A percentile compares a stretch with the other conserved stretches of the same genome.
Conservation (phyloP, 768 basidiomycete species). For the Collybia mongolica region DNA sequence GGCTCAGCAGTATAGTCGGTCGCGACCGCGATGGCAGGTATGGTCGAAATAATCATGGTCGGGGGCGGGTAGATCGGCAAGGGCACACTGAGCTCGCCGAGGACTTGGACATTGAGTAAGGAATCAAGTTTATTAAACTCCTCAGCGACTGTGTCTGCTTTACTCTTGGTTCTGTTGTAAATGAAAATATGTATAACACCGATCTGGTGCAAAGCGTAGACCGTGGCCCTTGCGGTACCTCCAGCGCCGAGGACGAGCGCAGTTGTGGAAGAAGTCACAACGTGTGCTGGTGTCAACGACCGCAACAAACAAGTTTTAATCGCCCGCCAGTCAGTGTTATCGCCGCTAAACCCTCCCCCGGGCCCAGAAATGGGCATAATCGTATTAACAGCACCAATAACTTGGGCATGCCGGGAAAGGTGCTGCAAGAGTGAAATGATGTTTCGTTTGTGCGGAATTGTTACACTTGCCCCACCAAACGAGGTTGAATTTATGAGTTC, state of each 20-base stretch:
- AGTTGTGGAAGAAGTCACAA: slow-evolving; percentile 27
- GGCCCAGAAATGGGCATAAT: slow-evolving; percentile 47
- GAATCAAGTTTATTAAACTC: slow-evolving; percentile 49
- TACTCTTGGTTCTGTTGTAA: slow-evolving; percentile 66
- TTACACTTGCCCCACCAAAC: slow-evolving; percentile 84
- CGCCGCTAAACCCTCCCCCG: slow-evolving; percentile 50
- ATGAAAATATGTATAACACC: slow-evolving; percentile 62
- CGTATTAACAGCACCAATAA: slow-evolving; percentile 82
- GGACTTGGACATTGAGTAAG: slow-evolving; percentile 43
- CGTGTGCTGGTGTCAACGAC: slow-evolving; percentile 29
- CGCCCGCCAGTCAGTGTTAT: slow-evolving; percentile 83
- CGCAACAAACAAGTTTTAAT: slow-evolving; percentile 51
- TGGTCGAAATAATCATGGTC: slow-evolving; percentile 66
- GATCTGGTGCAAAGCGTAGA: slow-evolving; percentile 67
- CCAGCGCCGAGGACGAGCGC: slow-evolving; percentile 78
- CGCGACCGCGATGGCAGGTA: slow-evolving; percentile 49
- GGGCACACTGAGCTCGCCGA: slow-evolving; percentile 48
- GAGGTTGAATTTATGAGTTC: slow-evolving; percentile 43
- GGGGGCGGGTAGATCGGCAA: slow-evolving; percentile 37
- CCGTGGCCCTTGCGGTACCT: slow-evolving; percentile 75
- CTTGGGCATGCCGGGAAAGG: slow-evolving; percentile 59
- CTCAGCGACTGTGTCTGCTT: slow-evolving; percentile 55
- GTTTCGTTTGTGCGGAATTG: slow-evolving; percentile 76
- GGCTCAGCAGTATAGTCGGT: slow-evolving; percentile 18
- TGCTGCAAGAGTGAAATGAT: slow-evolving; percentile 66